Base-by-base conservation (phyloP, 306 rosid genomes). In the Sicyos edulis region DNA sequence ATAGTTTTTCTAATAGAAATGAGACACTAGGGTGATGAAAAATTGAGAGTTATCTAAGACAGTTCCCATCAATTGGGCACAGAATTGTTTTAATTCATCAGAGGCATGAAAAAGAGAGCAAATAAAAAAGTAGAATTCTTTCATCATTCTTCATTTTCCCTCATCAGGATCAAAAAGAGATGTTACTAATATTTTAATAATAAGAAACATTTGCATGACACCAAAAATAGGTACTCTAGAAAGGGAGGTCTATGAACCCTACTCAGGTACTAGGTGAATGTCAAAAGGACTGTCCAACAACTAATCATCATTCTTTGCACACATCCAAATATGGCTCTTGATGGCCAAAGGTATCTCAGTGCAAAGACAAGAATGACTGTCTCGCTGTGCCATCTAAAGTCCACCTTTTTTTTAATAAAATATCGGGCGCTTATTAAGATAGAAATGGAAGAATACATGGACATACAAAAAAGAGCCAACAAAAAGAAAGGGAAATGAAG, bases 11-110 rank as follows among this genome's bases (percentile, higher is more conserved):
- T 45, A 7, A 44, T 65, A 65, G 2, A 65, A 40, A 12, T 44
- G 54, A 65, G 71, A 65, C 19, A 65, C 45, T 26, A 26, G 71
- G 19, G 54, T 37, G 70, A 65, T 42, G 71, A 19, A 11, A 14
- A 45, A 66, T 20, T 11, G 54, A 66, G 5, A 19, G 10, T 20
- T 37, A 40, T 32, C 47, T 4, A 45, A 65, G 22, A 44, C 8
- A 4, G 50, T 63, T 45, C 71, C 54, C 17, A 66, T 6, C 51
- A 17, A 63, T 56, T n/a, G 70, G 17, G 32, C 9, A 64, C 10
- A n/a, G 54, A 45, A 20, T 66, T 45, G 15, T 19, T 42, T 44
- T 5, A 49, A 64, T 20, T 5, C 37, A 44, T 20, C 17, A 3
- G 32, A 19, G 3, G 52, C 34, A 45, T 11, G 71, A 66, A 44